Base-by-base conservation (phyloP, 2,329 filamentous ascomycete genomes). In the Shiraia sp. region DNA sequence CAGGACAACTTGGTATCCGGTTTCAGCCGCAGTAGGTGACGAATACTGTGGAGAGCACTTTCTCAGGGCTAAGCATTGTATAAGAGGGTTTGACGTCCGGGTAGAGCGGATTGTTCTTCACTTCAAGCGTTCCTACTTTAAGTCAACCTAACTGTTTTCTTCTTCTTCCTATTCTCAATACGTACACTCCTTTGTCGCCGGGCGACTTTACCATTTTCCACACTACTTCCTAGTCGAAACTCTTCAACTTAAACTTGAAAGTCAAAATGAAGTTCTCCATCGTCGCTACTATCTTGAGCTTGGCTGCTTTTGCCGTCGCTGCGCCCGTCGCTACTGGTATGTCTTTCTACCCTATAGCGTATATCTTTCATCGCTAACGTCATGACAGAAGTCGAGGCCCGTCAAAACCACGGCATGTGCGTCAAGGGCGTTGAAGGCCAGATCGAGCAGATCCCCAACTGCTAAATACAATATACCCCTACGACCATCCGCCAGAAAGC, bases 351-450 rank as follows among this genome's bases (percentile, higher is more conserved):
- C 9, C 13, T 8, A 2, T 16, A 2, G 4, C 9, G 3, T 15
- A 7, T 19, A 32, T 31, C 9, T 41, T 4, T 5, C n/a, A n/a
- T 15, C 32, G 14, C 47, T 61, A 42, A 61, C 33, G 34, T 6
- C 10, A 12, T 26, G 0, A 6, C 13, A 68, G 63, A 59, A 27
- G 51, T 64, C 4, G 49, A 45, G 17, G 53, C 46, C 6, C 63
- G 62, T 33, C 59, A 63, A 43, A 67, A 69, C 52, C 66, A 69
- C 49, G 66, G 66, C 45, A 66, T 65, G 55, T 69, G 66, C 40
- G 65, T 69, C 47, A 52, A 49, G 32, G 45, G 53, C 40, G 14
- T 32, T 6, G 51, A 27, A n/a, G 55, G 51, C 27, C 35, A 34
- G 7, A 37, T 62, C 26, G 45, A 41, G 25, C 50, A 64, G 49